phyloP scores from a whole-genome alignment of 768 basidiomycete genomes.

The Leccinum truebloodii region DNA sequence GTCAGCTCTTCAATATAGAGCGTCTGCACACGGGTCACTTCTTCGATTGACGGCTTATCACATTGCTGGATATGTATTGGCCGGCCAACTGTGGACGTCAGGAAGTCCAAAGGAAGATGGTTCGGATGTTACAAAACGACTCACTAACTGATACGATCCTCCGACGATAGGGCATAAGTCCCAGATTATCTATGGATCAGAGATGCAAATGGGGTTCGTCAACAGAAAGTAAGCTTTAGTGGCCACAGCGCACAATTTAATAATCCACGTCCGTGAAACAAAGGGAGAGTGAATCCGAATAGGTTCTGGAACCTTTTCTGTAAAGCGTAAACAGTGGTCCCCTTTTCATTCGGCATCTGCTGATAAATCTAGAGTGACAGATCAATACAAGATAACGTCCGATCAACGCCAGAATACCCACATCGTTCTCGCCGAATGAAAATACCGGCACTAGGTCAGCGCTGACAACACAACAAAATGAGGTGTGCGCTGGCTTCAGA shows the following conservation, averaged over 20 bases:
- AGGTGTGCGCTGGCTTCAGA: neutral
- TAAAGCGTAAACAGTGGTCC: slow-evolving; percentile 80
- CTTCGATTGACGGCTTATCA: slow-evolving; percentile 80
- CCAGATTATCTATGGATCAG: slow-evolving; percentile 75
- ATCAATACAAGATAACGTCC: neutral
- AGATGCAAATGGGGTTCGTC: neutral
- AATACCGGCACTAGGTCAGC: slow-evolving; percentile 98
- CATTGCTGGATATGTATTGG: slow-evolving; percentile 80
- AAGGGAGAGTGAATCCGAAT: slow-evolving; percentile 94
- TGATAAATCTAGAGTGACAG: slow-evolving; percentile 73
- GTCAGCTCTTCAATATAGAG: slow-evolving; percentile 93
- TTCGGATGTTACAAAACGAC: slow-evolving; percentile 35
- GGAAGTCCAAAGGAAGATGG: neutral
- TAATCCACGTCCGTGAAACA: slow-evolving; percentile 96
- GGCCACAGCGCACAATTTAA: slow-evolving; percentile 77
- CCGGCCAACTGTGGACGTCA: slow-evolving; percentile 63
- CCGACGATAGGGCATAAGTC: slow-evolving; percentile 93
- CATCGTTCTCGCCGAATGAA: slow-evolving; percentile 98
- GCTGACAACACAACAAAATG: slow-evolving; percentile 39
- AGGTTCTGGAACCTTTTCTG: slow-evolving; percentile 90
- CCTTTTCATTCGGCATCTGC: slow-evolving; percentile 95
- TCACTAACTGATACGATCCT: slow-evolving; percentile 95
- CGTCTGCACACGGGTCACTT: slow-evolving; percentile 75
- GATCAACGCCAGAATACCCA: slow-evolving; percentile 38
- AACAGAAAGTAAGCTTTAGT: neutral